Conservation (phyloP, 2,329 filamentous ascomycete species). For the Phyllosticta paracitricarpa region DNA sequence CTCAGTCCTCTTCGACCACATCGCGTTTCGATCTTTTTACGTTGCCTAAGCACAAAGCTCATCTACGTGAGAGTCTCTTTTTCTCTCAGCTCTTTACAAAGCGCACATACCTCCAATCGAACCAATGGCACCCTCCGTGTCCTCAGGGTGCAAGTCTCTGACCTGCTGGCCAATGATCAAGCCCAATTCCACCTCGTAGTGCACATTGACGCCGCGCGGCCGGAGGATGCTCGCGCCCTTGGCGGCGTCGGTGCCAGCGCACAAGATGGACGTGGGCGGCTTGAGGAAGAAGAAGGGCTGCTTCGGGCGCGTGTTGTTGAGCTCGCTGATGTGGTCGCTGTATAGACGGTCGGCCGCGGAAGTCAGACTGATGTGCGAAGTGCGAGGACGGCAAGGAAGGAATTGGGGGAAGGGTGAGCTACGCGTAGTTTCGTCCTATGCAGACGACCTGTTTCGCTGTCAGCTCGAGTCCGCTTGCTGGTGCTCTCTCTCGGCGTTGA, state of each 20-base stretch:
- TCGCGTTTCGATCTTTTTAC: too few species aligned
- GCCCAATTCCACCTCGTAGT: conserved; percentile 92
- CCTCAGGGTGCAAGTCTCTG: conserved; percentile 63
- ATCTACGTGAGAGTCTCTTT: not conserved
- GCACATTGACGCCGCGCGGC: conserved; percentile 72
- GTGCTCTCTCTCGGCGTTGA: too few species aligned
- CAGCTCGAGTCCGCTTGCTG: not conserved
- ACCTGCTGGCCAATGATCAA: conserved; percentile 77
- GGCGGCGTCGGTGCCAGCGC: conserved; percentile 60
- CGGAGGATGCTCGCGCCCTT: conserved; percentile 47
- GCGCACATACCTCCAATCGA: conserved; percentile 60
- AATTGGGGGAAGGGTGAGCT: conserved; percentile 26
- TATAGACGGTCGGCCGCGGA: not conserved
- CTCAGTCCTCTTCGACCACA: not conserved
- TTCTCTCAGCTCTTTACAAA: not conserved
- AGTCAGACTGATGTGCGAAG: not conserved
- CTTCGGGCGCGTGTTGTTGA: conserved; percentile 78
- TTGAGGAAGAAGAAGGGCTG: conserved; percentile 99
- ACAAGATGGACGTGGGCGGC: conserved; percentile 75
- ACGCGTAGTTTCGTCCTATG: conserved; percentile 96
- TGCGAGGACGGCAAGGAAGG: not conserved
- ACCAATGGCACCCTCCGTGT: conserved; percentile 66
- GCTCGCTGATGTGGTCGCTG: conserved; percentile 87
- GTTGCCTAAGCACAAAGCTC: too few species aligned
- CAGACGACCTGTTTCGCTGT: conserved; percentile 62